Evolutionary conservation across 768 basidiomycete genomes (phyloP).

Genomic region (Rhodotorula kratochvilovae): DNA sequence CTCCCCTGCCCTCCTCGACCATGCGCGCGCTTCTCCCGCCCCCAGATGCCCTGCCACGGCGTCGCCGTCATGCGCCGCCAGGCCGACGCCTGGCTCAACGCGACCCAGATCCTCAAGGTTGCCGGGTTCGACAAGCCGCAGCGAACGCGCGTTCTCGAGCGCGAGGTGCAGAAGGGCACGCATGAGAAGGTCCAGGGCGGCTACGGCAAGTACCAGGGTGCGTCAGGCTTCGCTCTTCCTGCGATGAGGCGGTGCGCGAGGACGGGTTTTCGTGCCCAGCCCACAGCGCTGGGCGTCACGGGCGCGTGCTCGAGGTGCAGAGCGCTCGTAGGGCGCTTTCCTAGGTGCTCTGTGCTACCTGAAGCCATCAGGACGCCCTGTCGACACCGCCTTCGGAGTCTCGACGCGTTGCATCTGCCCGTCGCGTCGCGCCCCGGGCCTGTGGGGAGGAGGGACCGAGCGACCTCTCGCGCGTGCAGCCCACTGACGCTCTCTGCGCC

Average conservation of each 20-base stretch:
- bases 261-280: not conserved
- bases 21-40: too few relatives aligned
- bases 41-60: conserved; percentile 49
- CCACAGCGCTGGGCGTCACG: not conserved
- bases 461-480: not conserved
- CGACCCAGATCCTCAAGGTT: conserved; percentile 97
- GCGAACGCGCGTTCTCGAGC: conserved; percentile 89
- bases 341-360: not conserved
- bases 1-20: not conserved
- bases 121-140: conserved; percentile 99
- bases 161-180: conserved; percentile 96
- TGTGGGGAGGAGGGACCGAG: not conserved
- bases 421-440: conserved; percentile 1
- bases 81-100: conserved; percentile 95
- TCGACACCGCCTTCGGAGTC: not conserved
- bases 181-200: conserved; percentile 99
- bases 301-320: not conserved
- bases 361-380: not conserved
- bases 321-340: not conserved
- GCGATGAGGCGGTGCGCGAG: not conserved
- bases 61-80: conserved; percentile 97
- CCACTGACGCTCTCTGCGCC: not conserved
- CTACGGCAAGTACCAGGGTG: conserved; percentile 99
- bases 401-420: not conserved
- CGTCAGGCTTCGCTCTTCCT: conserved; percentile 35